Conservation (phyloP, 2,329 filamentous ascomycete genomes). For the Pseudomassariella vexata region DNA sequence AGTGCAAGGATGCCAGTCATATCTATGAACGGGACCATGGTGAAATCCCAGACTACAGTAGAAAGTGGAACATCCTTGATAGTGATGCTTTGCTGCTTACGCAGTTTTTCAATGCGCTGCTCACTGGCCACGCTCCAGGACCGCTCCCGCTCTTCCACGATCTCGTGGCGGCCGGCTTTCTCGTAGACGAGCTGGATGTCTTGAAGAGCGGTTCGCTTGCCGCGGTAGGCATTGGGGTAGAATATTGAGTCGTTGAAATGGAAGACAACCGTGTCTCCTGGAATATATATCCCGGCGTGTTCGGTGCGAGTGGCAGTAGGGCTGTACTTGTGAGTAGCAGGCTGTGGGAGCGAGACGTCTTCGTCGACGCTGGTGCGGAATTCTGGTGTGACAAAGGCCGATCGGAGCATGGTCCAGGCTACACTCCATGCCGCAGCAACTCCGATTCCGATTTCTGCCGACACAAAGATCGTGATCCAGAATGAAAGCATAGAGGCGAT, state of each 20-base stretch:
- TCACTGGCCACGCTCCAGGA: constrained; percentile 24
- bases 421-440: constrained; percentile 58
- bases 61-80: constrained; percentile 19
- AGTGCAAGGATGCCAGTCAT: constrained; percentile 23
- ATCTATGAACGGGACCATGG: constrained; percentile 22
- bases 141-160: constrained; percentile 13
- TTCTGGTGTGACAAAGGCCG: constrained; percentile 40
- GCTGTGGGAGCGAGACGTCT: no score
- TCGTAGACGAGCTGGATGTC: constrained; percentile 23
- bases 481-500: constrained; percentile 57
- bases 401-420: constrained; percentile 51
- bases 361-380: constrained; percentile 17
- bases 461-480: constrained; percentile 58
- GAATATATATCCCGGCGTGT: constrained; percentile 22
- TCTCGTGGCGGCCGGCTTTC: constrained; percentile 13
- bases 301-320: constrained; percentile 18
- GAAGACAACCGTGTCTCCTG: constrained; percentile 48
- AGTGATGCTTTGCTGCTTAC: constrained; percentile 13
- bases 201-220: constrained; percentile 20
- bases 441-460: constrained; percentile 54
- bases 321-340: constrained; percentile 14
- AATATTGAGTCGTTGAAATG: constrained; percentile 51
- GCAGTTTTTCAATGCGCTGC: constrained; percentile 19
- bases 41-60: constrained; percentile 23
- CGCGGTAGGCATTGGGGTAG: constrained; percentile 54